These are phyloP conservation scores for Colletotrichum somersetense DNA, from an alignment of 2,329 filamentous ascomycete genomes.

Conservation along the genomic window DNA sequence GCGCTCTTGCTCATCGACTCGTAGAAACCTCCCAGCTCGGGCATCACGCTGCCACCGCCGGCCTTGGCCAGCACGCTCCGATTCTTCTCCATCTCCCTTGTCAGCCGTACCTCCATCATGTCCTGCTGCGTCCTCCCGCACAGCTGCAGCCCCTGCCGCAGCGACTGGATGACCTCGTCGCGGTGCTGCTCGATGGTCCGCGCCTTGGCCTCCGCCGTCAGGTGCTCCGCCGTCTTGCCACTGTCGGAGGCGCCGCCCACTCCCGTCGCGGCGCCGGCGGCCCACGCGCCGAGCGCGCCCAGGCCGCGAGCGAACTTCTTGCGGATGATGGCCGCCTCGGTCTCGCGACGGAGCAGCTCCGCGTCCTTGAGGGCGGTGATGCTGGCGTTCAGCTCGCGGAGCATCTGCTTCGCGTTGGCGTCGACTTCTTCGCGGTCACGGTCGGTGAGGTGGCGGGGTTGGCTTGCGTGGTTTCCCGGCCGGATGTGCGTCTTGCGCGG, in stretches of 20 bases:
- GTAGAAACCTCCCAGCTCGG: conserved; percentile 44
- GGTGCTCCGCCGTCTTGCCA: conserved; percentile 73
- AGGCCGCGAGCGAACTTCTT: conserved; percentile 77
- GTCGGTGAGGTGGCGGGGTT: conserved; percentile 76
- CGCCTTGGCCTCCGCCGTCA: conserved; percentile 76
- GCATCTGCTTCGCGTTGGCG: conserved; percentile 84
- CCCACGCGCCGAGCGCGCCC: conserved; percentile 74
- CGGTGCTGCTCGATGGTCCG: conserved; percentile 77
- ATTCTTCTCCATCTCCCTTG: conserved; percentile 88
- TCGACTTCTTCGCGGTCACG: conserved; percentile 88
- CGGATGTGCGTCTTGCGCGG: conserved; percentile 69
- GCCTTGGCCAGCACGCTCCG: conserved; percentile 85
- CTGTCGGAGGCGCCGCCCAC: conserved; percentile 54
- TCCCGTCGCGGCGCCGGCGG: conserved; percentile 70
- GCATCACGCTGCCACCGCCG: conserved; percentile 51
- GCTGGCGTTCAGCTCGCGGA: conserved; percentile 85
- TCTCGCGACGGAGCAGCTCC: conserved; percentile 84
- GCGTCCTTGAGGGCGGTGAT: conserved; percentile 85
- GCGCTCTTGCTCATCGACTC: conserved; percentile 43
- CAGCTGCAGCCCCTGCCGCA: conserved; percentile 80
- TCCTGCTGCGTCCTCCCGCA: conserved; percentile 83
- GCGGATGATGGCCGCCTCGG: conserved; percentile 76
- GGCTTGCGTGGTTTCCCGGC: conserved; percentile 47
- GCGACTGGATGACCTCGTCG: conserved; percentile 86
- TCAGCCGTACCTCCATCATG: conserved; percentile 93